These are phyloP conservation scores for Cocos nucifera DNA, from an alignment of 176 grass and related monocot genomes.

Conservation along the genomic window DNA sequence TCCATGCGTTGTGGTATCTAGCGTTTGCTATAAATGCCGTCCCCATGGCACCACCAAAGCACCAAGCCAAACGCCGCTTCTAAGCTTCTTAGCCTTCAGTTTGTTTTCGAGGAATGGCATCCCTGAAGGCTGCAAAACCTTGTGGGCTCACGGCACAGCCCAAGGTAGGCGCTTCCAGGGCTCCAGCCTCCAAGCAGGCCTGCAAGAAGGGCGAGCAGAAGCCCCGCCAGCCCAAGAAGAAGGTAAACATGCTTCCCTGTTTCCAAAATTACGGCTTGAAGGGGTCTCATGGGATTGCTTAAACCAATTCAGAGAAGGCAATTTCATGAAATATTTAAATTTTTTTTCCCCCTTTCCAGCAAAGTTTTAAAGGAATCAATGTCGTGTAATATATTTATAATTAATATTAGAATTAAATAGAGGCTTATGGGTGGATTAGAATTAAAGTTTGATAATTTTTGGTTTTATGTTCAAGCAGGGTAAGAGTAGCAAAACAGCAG, in stretches of 20 bases:
- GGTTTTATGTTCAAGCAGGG: constrained; percentile 27
- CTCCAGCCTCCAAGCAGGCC: constrained; percentile 43
- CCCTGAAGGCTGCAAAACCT: constrained; percentile 49
- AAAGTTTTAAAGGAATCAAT: not conserved
- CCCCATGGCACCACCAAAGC: not conserved
- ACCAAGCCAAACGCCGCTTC: constrained; percentile 23
- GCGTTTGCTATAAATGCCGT: constrained; percentile 56
- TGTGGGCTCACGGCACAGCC: constrained; percentile 27
- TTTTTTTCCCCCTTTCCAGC: too few relatives aligned
- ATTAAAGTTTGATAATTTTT: not conserved
- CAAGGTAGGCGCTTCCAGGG: constrained; percentile 16
- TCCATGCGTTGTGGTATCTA: constrained; percentile 5
- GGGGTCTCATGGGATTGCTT: too few relatives aligned
- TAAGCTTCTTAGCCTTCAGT: constrained; percentile 13
- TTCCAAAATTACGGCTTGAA: too few relatives aligned
- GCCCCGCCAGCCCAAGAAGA: constrained; percentile 67
- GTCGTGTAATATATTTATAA: not conserved
- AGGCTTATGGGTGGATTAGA: not conserved
- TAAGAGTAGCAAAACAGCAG: constrained; percentile 46
- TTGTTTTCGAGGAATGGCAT: constrained; percentile 38
- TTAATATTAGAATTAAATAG: not conserved
- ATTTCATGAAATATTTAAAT: too few relatives aligned
- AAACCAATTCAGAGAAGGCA: too few relatives aligned
- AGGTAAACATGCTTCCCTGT: constrained; percentile 26
- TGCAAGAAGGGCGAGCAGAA: constrained; percentile 77